phyloP scores from a whole-genome alignment of 169 alveolate species.

The Neospora caninum region DNA sequence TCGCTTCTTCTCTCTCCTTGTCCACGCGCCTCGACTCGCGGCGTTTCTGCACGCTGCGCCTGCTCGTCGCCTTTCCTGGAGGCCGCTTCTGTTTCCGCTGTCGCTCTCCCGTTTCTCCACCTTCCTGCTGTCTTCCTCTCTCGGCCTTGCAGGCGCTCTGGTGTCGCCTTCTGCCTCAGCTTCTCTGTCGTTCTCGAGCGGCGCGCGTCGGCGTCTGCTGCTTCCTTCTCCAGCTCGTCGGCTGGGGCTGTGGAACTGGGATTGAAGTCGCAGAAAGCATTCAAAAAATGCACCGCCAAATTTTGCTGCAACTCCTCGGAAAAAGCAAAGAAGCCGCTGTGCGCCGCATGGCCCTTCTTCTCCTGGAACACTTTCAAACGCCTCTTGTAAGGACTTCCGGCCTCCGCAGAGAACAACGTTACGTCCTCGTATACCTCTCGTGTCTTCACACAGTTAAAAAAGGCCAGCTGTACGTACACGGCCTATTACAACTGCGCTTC shows the following conservation, averaged over 20 bases:
- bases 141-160: constrained; percentile 10
- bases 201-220: constrained; percentile 43
- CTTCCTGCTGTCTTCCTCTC: background rate
- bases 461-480: no score
- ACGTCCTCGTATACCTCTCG: no score
- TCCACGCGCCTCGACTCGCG: no score
- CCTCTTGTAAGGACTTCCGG: background rate
- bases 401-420: background rate
- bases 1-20: background rate
- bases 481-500: no score
- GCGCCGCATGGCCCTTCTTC: constrained; percentile 53
- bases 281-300: constrained; percentile 37
- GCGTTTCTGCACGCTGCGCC: no score
- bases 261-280: background rate
- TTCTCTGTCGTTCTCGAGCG: constrained; percentile 42
- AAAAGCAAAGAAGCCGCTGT: constrained; percentile 32
- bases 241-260: constrained; percentile 47
- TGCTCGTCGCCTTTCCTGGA: no score
- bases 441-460: no score
- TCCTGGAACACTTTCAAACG: constrained; percentile 44
- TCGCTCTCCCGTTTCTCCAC: background rate
- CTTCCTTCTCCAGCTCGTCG: constrained; percentile 47
- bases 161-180: constrained; percentile 56
- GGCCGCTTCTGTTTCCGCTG: no score
- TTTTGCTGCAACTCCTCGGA: constrained; percentile 15